Conservation (phyloP, 306 rosid species). For the Quercus alba region DNA sequence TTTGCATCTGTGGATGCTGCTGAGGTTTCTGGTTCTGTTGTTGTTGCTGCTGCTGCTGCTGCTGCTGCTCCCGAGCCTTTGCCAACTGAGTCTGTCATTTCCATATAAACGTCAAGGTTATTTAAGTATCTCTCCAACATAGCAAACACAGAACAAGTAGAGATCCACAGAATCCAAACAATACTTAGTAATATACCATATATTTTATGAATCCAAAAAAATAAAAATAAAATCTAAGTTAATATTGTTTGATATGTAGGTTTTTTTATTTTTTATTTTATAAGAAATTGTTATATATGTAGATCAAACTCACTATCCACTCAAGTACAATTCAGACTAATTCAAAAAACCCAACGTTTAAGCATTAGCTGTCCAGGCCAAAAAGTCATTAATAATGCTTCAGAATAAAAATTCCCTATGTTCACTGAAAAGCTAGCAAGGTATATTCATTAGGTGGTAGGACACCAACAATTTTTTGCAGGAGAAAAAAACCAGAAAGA, state of each 20-base stretch:
- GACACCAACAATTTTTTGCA: background rate
- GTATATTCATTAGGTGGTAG: background rate
- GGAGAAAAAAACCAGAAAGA: background rate
- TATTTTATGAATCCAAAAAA: constrained; percentile 4
- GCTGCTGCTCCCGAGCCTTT: constrained; percentile 46
- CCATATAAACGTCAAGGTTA: constrained; percentile 17
- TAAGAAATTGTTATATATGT: background rate
- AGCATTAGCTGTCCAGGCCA: background rate
- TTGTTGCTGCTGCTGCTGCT: constrained; percentile 30
- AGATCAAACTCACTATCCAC: background rate
- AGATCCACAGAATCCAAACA: constrained; percentile 11
- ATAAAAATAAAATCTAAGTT: background rate
- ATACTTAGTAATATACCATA: background rate
- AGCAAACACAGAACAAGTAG: constrained; percentile 10
- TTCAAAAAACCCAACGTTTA: background rate
- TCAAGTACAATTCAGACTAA: background rate
- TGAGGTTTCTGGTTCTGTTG: constrained; percentile 37
- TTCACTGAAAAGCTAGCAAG: background rate
- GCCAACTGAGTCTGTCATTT: constrained; percentile 41
- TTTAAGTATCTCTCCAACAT: constrained; percentile 3
- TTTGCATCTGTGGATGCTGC: constrained; percentile 41
- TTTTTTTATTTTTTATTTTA: background rate
- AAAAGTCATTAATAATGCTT: background rate
- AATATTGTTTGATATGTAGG: background rate
- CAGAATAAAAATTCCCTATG: background rate